Percentiles rank a stretch among this genome's conserved stretches.
Evolutionary conservation across 371 early-diverging fungal genomes (phyloP).

Genomic region (Vairimorpha apis): DNA sequence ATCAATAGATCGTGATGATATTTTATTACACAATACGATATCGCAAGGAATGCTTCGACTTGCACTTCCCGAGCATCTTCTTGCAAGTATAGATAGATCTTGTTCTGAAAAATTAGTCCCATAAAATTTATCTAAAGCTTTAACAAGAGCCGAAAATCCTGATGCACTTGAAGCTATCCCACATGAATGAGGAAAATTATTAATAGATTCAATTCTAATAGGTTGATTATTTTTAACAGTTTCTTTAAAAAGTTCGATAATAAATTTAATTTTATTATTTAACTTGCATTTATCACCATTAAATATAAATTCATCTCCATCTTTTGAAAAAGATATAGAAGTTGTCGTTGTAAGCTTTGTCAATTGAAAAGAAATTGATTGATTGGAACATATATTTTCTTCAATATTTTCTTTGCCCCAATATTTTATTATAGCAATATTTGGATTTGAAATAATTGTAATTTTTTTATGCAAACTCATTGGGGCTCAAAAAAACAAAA

Average conservation of each 20-base stretch:
- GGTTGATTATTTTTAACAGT: neutral
- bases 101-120: constrained; percentile 56
- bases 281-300: neutral
- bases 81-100: constrained; percentile 78
- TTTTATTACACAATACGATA: constrained; percentile 87
- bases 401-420: constrained; percentile 83
- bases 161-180: constrained; percentile 97
- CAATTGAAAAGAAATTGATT: constrained; percentile 86
- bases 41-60: constrained; percentile 90
- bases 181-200: constrained; percentile 95
- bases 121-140: constrained; percentile 72
- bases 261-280: constrained; percentile 7
- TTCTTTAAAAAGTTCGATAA: constrained; percentile 30
- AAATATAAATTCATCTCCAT: constrained; percentile 13
- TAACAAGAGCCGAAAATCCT: constrained; percentile 84
- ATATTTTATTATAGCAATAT: constrained; percentile 96
- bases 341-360: constrained; percentile 83
- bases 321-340: constrained; percentile 65
- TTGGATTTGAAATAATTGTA: constrained; percentile 70
- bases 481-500: no score
- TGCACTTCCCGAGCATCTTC: constrained; percentile 87
- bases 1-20: constrained; percentile 66
- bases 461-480: neutral
- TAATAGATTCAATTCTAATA: constrained; percentile 60
- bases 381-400: constrained; percentile 82